Evolutionary conservation across 352 stramenopile genomes (phyloP), one percentile per base, ranked within the genome.

Genomic region (Stephanocyclus meneghinianus): DNA sequence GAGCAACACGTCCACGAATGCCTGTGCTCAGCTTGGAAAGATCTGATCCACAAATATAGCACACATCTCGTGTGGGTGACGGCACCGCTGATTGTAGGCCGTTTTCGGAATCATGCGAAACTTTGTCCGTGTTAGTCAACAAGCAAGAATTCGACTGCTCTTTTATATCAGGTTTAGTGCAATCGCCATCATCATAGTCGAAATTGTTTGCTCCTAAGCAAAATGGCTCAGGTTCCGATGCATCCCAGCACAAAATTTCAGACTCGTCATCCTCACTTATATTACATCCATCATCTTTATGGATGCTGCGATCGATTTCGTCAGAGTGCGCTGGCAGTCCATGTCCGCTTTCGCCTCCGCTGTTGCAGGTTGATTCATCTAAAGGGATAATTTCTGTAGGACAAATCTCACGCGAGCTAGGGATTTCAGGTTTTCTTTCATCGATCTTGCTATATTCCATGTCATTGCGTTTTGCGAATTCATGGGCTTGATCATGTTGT

Each of bases 11-110:
- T 47, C 80, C 80, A 29, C 85, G 67, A n/a, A 82, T 65, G 8
- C 78, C 83, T 21, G 71, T 79, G 18, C 11, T 84, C 15, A 91
- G 45, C 4, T 77, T 63, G 15, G 72, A 45, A 2, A 93, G 69
- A 45, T 78, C 80, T 0, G 55, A 50, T 29, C 88, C 88, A 69
- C 88, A 93, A 47, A 89, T 91, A 63, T 87, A 88, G 61, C 88
- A 93, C 8, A 85, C 55, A 48, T 85, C 71, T 40, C 62, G 71
- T 45, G 64, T 75, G 4, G 71, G 59, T 48, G 74, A 82, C 35
- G 13, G 1, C 6, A 40, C 9, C 10, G 29, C 30, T 30, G 15
- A 42, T 61, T 61, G 51, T 13, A 32, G 9, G 13, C 13, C 13
- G 5, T 32, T 29, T 61, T 61, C 10, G n/a, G n/a, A 53, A 21